Base-by-base conservation (phyloP, 2,329 filamentous ascomycete genomes). In the Alternaria atra region DNA sequence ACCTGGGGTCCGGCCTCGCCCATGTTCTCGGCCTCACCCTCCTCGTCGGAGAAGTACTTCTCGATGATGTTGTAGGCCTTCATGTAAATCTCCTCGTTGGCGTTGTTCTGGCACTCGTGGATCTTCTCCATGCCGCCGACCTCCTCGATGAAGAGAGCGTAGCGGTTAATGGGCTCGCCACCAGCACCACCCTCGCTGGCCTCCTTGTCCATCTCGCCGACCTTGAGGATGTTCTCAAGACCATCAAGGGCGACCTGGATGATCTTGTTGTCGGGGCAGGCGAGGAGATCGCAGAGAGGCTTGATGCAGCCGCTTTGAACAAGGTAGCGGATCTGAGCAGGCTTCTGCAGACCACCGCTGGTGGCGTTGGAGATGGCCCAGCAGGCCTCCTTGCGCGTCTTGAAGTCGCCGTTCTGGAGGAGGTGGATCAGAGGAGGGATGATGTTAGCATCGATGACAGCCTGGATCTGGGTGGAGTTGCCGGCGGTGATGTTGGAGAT, bases 31-130 rank as follows among this genome's bases (percentile, higher is more conserved):
- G 82, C 88, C 65, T 86, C 87, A 77, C 97, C 95, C 57, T 98
- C 95, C 71, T 99, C 95, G 75, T 99, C 95, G 0, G 94, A 97
- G 85, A 99, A 99, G 87, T 99, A 99, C 85, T 97, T 97, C 87
- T 99, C 95, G 71, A 99, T 99, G 82, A 99, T 99, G 87, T 97
- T 98, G 87, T 98, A 99, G 0, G 95, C 95, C 89, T 99, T 99
- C 94, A 99, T 98, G 87, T 99, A 99, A 73, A 99, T 99, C 83
- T 99, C 95, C 84, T 99, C 95, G 83, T 99, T 99, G 84, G 94
- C 94, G 76, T 99, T 99, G 85, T 96, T 97, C 86, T 99, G 95
- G 88, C 95, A 98, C 73, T 98, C 94, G 83, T 99, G 95, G 72
- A 99, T 98, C 90, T 98, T 98, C 85, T 98, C 95, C 95, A 99